A percentile compares a stretch with the other conserved stretches of the same genome.
Evolutionary conservation across 768 basidiomycete genomes (phyloP).

Genomic region (Termitomyces sp.): DNA sequence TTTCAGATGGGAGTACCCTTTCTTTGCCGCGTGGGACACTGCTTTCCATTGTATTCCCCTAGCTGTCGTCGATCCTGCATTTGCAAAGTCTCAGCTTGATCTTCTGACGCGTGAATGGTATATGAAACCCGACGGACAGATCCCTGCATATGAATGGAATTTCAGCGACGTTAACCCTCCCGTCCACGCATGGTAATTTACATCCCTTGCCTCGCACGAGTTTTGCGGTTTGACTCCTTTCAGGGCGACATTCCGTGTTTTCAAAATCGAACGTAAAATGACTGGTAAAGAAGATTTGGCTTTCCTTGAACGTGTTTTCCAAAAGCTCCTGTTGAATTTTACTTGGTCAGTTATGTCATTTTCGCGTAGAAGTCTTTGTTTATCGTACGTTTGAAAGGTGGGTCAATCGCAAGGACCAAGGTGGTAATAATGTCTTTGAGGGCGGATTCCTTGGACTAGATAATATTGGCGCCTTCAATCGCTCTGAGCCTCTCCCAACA

Average conservation of each 20-base stretch:
- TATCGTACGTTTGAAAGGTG: slow-evolving; percentile 48
- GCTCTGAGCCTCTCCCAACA: slow-evolving; percentile 93
- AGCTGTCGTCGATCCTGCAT: slow-evolving; percentile 90
- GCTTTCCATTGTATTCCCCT: slow-evolving; percentile 99
- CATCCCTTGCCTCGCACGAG: not conserved
- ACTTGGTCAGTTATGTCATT: slow-evolving; percentile 61
- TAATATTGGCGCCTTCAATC: slow-evolving; percentile 97
- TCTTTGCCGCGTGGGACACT: slow-evolving; percentile 97
- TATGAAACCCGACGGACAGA: slow-evolving; percentile 97
- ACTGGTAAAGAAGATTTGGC: slow-evolving; percentile 84
- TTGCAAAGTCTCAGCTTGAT: slow-evolving; percentile 97
- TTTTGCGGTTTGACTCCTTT: not conserved
- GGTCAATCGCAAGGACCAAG: slow-evolving; percentile 97
- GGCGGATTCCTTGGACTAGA: slow-evolving; percentile 97
- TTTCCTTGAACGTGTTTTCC: slow-evolving; percentile 97
- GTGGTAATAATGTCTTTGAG: slow-evolving; percentile 95
- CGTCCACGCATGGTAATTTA: slow-evolving; percentile 87
- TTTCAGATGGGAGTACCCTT: slow-evolving; percentile 93
- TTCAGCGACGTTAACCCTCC: slow-evolving; percentile 98
- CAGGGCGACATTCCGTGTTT: slow-evolving; percentile 95
- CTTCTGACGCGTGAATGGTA: slow-evolving; percentile 98
- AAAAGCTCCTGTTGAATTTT: slow-evolving; percentile 94
- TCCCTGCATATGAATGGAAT: slow-evolving; percentile 99
- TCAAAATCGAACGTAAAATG: slow-evolving; percentile 98
- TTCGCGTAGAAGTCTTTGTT: not conserved